Base-by-base conservation (phyloP, 2,329 filamentous ascomycete species). In the Aspergillus uvarum region DNA sequence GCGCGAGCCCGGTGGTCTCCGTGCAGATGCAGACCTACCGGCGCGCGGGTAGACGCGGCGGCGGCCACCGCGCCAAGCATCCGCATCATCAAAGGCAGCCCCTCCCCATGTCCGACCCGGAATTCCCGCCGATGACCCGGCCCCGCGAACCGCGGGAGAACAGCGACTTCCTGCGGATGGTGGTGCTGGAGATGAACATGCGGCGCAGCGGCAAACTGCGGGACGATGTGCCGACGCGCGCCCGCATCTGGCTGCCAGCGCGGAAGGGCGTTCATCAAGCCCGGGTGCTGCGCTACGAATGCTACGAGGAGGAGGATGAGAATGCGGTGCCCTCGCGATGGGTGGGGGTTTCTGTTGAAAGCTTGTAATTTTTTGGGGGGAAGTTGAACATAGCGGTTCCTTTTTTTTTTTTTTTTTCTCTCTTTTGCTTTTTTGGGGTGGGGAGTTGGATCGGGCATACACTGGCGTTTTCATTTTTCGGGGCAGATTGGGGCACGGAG, bases 111-210 rank as follows among this genome's bases (percentile, higher is more conserved):
- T 64, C 65, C 24, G 72, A 75, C 51, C 70, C 71, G 11, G 74
- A 75, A 50, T 67, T 72, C 4, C 73, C 75, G 2, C 78, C 81
- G 2, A 72, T 78, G 53, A 77, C 81, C 16, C 82, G 85, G 11
- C 84, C 85, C 65, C 80, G 86, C n/a, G 86, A 88, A 67, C 83
- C 84, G 29, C 78, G 86, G 54, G 86, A 88, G 68, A 88, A 88
- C 70, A 79, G 82, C 64, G 82, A 88, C 67, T 88, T 88, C 69
- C 73, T 88, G 51, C 82, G 86, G 38, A 82, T 88, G 64, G 84
- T 87, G 16, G 86, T 88, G 11, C 77, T 88, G 51, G 86, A 88
- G 73, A 87, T 88, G 85, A 87, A 88, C 70, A 88, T 88, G 86
- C 81, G 85, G 42, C 81, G 85, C 48, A 79, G 79, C 61, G 86